phyloP scores from a whole-genome alignment of 257 asterid genomes.

The Ajuga chamaepitys region DNA sequence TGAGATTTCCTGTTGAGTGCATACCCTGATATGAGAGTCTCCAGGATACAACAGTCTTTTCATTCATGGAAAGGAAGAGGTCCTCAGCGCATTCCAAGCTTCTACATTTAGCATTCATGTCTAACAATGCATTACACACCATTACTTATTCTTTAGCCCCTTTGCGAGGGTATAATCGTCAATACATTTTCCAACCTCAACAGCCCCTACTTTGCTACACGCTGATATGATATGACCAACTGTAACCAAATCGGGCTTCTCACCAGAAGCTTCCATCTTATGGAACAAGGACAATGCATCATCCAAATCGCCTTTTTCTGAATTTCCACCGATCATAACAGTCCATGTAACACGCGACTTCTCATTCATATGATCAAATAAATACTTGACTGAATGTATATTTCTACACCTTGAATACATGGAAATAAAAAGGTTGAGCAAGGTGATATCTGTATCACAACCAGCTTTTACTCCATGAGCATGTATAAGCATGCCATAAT shows the following conservation, averaged over 20 bases:
- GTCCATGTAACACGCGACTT: conserved; percentile 68
- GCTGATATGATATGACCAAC: conserved; percentile 48
- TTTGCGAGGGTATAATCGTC: conserved; percentile 33
- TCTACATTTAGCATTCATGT: conserved; percentile 75
- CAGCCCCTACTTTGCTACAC: conserved; percentile 61
- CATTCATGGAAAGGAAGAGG: conserved; percentile 38
- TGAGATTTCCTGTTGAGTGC: conserved; percentile 53
- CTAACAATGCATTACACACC: conserved; percentile 55
- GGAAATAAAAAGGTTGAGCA: conserved; percentile 52
- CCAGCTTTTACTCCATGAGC: conserved; percentile 39
- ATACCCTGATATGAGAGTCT: conserved; percentile 53
- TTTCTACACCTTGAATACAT: conserved; percentile 65
- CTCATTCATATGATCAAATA: conserved; percentile 39
- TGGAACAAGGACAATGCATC: conserved; percentile 40
- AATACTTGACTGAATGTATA: conserved; percentile 31
- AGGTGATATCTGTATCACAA: conserved; percentile 29
- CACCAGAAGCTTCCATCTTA: conserved; percentile 49
- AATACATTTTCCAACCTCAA: conserved; percentile 54
- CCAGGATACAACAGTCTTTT: conserved; percentile 54
- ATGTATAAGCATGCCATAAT: conserved; percentile 41
- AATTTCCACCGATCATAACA: conserved; percentile 54
- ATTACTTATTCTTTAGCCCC: conserved; percentile 37
- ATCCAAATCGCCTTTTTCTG: conserved; percentile 45
- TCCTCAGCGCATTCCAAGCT: conserved; percentile 42
- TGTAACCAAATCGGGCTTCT: conserved; percentile 58